Conservation (phyloP, 1,139 yeast genomes). For the Debaryomyces sp. region DNA sequence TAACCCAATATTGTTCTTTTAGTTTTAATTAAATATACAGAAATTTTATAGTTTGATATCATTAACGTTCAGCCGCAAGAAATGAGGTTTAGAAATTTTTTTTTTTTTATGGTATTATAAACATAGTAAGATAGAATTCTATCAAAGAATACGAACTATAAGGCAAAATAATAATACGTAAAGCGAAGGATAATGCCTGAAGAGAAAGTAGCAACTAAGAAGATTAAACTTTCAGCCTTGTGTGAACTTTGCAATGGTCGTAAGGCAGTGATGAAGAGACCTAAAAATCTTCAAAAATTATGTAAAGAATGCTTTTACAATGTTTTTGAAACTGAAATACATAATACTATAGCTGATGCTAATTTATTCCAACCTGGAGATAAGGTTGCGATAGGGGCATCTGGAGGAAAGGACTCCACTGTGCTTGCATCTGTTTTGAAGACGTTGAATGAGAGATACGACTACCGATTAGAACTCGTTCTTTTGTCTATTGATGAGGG, state of each 20-base stretch:
- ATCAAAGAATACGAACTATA: neutral
- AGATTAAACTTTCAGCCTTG: constrained; percentile 45
- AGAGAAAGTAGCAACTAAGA: constrained; percentile 17
- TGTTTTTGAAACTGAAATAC: constrained; percentile 95
- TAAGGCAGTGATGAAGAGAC: constrained; percentile 87
- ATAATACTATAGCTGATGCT: constrained; percentile 77
- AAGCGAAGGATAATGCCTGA: neutral
- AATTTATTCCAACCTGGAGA: constrained; percentile 79
- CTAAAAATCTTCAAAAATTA: constrained; percentile 88
- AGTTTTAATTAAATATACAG: constrained; percentile 1
- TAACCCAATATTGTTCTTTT: constrained; percentile 5
- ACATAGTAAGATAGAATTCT: neutral
- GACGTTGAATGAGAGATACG: constrained; percentile 81
- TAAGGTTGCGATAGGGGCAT: constrained; percentile 93
- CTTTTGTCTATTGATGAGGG: constrained; percentile 94
- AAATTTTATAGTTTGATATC: neutral
- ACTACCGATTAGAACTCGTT: constrained; percentile 83
- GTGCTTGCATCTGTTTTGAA: constrained; percentile 89
- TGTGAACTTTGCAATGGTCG: constrained; percentile 89
- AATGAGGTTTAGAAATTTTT: neutral
- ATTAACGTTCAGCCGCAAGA: neutral
- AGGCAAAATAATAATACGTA: neutral
- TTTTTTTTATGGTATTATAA: neutral
- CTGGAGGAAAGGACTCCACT: constrained; percentile 98
- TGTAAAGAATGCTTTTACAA: constrained; percentile 89